Percentiles rank a stretch among this genome's conserved stretches.
phyloP scores from a whole-genome alignment of 2,329 filamentous ascomycete species.

The Talaromyces verruculosus region DNA sequence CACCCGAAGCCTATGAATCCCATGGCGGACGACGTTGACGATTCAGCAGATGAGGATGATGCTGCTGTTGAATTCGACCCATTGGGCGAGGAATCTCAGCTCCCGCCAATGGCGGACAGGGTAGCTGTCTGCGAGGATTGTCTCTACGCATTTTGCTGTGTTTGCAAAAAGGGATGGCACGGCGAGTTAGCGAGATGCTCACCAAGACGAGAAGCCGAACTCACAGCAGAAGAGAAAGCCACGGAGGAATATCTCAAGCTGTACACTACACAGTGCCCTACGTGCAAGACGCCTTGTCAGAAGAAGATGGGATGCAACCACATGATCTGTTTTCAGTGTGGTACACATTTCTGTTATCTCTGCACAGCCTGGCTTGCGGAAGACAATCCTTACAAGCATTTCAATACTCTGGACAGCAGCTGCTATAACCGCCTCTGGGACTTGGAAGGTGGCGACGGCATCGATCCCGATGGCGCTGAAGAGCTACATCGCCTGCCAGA shows the following conservation, averaged over 20 bases:
- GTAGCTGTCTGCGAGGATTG: conserved; percentile 87
- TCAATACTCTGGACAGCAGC: conserved; percentile 66
- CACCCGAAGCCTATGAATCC: conserved; percentile 70
- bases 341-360: conserved; percentile 92
- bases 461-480: conserved; percentile 44
- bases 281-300: conserved; percentile 78
- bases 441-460: conserved; percentile 72
- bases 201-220: conserved; percentile 63
- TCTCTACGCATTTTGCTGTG: conserved; percentile 79
- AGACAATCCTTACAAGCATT: conserved; percentile 82
- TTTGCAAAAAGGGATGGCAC: conserved; percentile 84
- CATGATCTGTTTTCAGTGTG: conserved; percentile 89
- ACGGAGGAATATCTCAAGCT: conserved; percentile 78
- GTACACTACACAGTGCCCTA: conserved; percentile 85
- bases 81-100: conserved; percentile 41
- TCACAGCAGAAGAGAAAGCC: conserved; percentile 81
- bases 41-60: conserved; percentile 53
- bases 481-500: conserved; percentile 42
- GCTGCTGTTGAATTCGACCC: conserved; percentile 46
- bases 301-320: conserved; percentile 96
- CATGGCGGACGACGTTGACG: conserved; percentile 52
- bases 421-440: conserved; percentile 93
- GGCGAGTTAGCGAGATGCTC: conserved; percentile 77
- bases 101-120: conserved; percentile 60
- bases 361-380: conserved; percentile 84